Conservation (phyloP, 495 filamentous ascomycete genomes). For the Evansstolkia leycettana region DNA sequence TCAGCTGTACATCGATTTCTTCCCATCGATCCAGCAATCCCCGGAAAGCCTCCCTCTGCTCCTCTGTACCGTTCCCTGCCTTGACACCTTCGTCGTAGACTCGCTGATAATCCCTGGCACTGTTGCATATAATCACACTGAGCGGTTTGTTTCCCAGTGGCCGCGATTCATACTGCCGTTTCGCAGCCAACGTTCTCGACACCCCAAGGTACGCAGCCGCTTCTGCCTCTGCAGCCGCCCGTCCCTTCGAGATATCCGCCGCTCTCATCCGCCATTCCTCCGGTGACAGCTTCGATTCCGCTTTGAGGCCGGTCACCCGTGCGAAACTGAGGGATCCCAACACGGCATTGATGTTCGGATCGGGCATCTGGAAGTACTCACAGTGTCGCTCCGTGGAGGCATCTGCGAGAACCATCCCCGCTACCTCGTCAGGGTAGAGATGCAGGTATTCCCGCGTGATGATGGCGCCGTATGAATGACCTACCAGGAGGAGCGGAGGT, state of each 20-base stretch:
- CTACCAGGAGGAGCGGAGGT: conserved; percentile 31
- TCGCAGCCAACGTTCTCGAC: conserved; percentile 15
- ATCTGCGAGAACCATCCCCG: conserved; percentile 29
- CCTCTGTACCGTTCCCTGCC: conserved; percentile 20
- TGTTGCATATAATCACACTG: conserved; percentile 25
- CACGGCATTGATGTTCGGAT: conserved; percentile 20
- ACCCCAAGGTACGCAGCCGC: conserved; percentile 8
- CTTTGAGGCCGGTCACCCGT: conserved; percentile 19
- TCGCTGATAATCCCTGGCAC: conserved; percentile 17
- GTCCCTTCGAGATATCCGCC: conserved; percentile 19
- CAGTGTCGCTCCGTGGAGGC: conserved; percentile 26
- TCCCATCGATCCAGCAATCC: conserved; percentile 25
- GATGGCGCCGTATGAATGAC: conserved; percentile 40
- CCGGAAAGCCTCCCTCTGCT: conserved; percentile 16
- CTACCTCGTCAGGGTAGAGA: conserved; percentile 14
- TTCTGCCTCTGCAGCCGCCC: conserved; percentile 11
- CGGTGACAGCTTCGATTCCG: conserved; percentile 11
- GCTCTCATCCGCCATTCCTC: conserved; percentile 26
- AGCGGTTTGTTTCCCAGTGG: conserved; percentile 21
- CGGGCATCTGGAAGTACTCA: conserved; percentile 18
- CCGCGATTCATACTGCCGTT: conserved; percentile 19
- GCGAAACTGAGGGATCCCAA: conserved; percentile 15
- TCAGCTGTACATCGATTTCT: conserved; percentile 22
- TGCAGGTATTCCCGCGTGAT: conserved; percentile 37
- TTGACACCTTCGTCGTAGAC: conserved; percentile 21